Conservation (phyloP, 345 rosid genomes). For the Adansonia digitata region DNA sequence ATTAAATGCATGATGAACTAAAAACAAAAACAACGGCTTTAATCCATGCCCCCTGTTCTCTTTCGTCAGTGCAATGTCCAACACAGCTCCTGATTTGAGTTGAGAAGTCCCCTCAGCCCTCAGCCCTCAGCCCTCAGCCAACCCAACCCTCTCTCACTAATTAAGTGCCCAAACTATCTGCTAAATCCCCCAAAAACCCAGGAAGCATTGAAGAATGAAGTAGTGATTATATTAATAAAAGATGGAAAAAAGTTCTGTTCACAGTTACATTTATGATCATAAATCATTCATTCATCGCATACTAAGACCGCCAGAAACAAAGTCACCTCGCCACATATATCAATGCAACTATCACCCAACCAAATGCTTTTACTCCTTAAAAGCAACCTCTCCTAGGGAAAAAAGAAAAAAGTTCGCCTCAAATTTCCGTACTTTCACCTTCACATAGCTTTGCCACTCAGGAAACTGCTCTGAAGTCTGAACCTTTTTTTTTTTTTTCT, state of each 20-base stretch:
- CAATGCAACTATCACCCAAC: constrained; percentile 13
- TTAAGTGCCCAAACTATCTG: too few relatives aligned
- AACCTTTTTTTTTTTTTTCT: too few relatives aligned
- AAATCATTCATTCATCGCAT: neutral
- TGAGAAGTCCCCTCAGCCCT: constrained; percentile 21
- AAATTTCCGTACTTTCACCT: neutral
- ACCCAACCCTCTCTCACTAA: too few relatives aligned
- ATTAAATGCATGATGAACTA: neutral
- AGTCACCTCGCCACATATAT: constrained; percentile 11
- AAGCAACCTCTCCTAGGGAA: constrained; percentile 20
- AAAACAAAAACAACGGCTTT: neutral
- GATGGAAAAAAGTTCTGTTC: too few relatives aligned
- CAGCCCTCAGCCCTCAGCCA: neutral
- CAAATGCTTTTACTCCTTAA: constrained; percentile 10
- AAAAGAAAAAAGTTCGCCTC: constrained; percentile 10
- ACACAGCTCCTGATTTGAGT: constrained; percentile 11
- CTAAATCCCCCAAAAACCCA: too few relatives aligned
- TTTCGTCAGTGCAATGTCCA: constrained; percentile 23
- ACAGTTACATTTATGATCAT: neutral
- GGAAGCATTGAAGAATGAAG: constrained; percentile 23
- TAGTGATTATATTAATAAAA: too few relatives aligned
- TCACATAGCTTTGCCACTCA: neutral
- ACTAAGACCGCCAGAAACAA: neutral
- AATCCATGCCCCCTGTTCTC: constrained; percentile 17
- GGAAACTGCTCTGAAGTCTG: neutral